Conservation (phyloP, 768 basidiomycete genomes). For the Lactarius evosmus region DNA sequence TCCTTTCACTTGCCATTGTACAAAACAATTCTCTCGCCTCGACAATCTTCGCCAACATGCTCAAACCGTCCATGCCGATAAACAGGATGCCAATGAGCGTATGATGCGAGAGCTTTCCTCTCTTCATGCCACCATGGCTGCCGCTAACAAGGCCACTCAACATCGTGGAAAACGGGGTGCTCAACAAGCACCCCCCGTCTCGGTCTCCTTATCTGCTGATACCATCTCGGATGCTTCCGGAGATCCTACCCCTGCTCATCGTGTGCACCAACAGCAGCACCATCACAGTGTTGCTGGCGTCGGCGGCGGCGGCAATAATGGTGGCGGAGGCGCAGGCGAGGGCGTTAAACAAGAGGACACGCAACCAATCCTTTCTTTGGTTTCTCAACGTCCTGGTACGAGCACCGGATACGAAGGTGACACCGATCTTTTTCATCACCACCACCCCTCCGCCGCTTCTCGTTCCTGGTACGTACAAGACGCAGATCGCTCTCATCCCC, state of each 20-base stretch:
- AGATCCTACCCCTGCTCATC: constrained; percentile 16
- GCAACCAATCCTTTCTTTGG: constrained; percentile 29
- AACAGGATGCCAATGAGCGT: constrained; percentile 79
- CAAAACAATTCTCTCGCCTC: constrained; percentile 91
- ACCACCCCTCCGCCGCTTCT: constrained; percentile 32
- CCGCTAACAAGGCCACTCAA: constrained; percentile 42
- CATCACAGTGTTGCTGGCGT: constrained; percentile 21
- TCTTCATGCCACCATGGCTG: constrained; percentile 78
- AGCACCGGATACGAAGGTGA: constrained; percentile 66
- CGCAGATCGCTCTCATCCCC: constrained; percentile 38
- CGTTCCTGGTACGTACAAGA: constrained; percentile 42
- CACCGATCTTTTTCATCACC: constrained; percentile 33
- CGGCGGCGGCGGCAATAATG: background rate
- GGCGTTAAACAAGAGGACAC: constrained; percentile 45
- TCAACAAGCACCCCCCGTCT: constrained; percentile 30
- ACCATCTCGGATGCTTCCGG: constrained; percentile 25
- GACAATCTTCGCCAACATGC: constrained; percentile 98
- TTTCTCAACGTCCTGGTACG: constrained; percentile 63
- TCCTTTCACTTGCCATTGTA: constrained; percentile 94
- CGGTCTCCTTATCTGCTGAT: constrained; percentile 27
- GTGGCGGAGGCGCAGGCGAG: background rate
- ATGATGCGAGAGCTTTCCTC: constrained; percentile 90
- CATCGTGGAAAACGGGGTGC: constrained; percentile 40
- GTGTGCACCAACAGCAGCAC: constrained; percentile 4
- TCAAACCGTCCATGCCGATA: constrained; percentile 95